These are phyloP conservation scores for Skeletonema marinoi DNA, from an alignment of 108 stramenopile genomes.

Conservation along the genomic window DNA sequence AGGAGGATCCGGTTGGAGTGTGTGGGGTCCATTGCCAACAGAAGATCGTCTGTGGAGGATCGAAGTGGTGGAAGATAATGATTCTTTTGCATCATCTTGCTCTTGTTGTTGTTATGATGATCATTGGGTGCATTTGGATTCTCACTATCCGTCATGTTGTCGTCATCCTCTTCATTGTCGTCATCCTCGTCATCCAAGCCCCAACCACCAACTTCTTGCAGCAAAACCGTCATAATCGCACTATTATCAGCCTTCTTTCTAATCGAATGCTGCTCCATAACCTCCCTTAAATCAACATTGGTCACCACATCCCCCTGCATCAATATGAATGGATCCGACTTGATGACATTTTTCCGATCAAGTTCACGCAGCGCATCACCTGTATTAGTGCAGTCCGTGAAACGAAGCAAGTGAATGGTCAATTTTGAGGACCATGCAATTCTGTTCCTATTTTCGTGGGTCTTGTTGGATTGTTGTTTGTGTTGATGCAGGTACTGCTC, in stretches of 20 bases:
- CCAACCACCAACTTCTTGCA: conserved; percentile 69
- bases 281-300: conserved; percentile 81
- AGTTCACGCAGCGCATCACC: conserved; percentile 97
- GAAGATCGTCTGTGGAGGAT: conserved; percentile 72
- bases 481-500: conserved; percentile 51
- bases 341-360: conserved; percentile 90
- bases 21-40: conserved; percentile 78
- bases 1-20: conserved; percentile 73
- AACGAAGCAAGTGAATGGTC: conserved; percentile 61
- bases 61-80: conserved; percentile 39
- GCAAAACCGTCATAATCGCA: conserved; percentile 88
- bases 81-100: conserved; percentile 14
- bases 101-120: not conserved
- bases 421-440: conserved; percentile 42
- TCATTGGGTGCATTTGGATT: not conserved
- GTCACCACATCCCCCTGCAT: conserved; percentile 93
- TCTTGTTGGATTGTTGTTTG: conserved; percentile 35
- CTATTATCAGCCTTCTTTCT: conserved; percentile 76
- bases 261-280: conserved; percentile 65
- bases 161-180: conserved; percentile 5
- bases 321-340: conserved; percentile 96
- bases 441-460: conserved; percentile 2
- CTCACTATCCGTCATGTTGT: not conserved
- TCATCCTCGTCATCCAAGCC: conserved; percentile 36
- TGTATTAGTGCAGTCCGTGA: conserved; percentile 77